phyloP scores from a whole-genome alignment of 2,329 filamentous ascomycete species.

The Xylariaceae sp. region DNA sequence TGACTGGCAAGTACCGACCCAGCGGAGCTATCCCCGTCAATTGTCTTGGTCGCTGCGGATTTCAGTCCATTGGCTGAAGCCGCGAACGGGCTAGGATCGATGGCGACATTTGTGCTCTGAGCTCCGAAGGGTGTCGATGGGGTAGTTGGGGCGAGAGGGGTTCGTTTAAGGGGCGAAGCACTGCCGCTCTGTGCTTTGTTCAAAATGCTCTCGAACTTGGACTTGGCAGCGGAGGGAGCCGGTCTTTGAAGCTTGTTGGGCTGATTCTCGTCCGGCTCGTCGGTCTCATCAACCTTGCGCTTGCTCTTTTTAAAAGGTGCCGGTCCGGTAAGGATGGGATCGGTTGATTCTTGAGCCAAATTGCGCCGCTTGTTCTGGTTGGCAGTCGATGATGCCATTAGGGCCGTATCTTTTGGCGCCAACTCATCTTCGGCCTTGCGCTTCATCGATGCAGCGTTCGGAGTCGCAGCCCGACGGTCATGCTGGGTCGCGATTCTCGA shows the following conservation, averaged over 20 bases:
- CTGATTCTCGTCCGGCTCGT: conserved; percentile 50
- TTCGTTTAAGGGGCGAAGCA: conserved; percentile 31
- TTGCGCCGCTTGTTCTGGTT: conserved; percentile 55
- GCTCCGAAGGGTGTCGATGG: conserved; percentile 25
- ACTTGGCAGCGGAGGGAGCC: conserved; percentile 56
- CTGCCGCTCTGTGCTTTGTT: conserved; percentile 48
- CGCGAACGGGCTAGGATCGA: conserved; percentile 34
- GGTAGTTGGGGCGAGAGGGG: conserved; percentile 18
- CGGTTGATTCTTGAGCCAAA: conserved; percentile 42
- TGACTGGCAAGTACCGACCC: conserved; percentile 32
- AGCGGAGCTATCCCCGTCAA: conserved; percentile 12
- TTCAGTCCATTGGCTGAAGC: conserved; percentile 44
- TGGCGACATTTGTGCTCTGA: conserved; percentile 36
- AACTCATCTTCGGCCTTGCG: conserved; percentile 60
- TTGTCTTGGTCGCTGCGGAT: conserved; percentile 44
- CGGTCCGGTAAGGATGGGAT: conserved; percentile 39
- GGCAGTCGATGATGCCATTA: conserved; percentile 38
- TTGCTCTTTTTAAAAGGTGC: conserved; percentile 51
- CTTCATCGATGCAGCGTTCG: conserved; percentile 44
- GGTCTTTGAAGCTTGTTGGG: conserved; percentile 56
- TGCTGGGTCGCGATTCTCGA: conserved; percentile 38
- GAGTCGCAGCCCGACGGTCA: conserved; percentile 36
- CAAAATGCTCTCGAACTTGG: conserved; percentile 60
- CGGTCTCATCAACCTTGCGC: conserved; percentile 51
- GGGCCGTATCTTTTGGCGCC: conserved; percentile 41